Percentiles rank a stretch among this genome's conserved stretches.
Conservation (phyloP, 2,329 filamentous ascomycete genomes). For the Claviceps sp. region DNA sequence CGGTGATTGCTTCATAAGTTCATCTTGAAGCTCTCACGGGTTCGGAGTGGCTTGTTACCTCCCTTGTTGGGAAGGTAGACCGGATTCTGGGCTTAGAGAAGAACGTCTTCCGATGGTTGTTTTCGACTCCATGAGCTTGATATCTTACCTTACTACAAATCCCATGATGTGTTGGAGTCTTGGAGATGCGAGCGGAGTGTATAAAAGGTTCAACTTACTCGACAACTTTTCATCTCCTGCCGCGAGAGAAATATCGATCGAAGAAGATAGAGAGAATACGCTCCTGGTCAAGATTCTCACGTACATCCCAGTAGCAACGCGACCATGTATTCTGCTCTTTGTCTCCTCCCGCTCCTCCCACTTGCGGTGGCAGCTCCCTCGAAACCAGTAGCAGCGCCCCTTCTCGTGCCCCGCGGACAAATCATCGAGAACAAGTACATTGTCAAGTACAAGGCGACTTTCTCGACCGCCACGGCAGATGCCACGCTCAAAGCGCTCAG, state of each 20-base stretch:
- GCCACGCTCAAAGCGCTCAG: constrained; percentile 7
- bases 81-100: neutral
- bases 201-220: too few relatives aligned
- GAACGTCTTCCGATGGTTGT: too few relatives aligned
- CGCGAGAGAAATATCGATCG: too few relatives aligned
- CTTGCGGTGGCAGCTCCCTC: constrained; percentile 9
- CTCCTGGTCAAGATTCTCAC: too few relatives aligned
- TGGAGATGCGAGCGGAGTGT: too few relatives aligned
- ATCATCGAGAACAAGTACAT: constrained; percentile 17
- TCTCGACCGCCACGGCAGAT: constrained; percentile 7
- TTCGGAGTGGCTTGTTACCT: neutral
- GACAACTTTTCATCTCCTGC: too few relatives aligned
- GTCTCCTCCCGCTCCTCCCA: constrained; percentile 12
- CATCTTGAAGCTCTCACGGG: neutral
- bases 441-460: constrained; percentile 15
- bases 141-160: too few relatives aligned
- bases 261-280: too few relatives aligned
- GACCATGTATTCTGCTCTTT: neutral
- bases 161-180: too few relatives aligned
- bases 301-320: neutral
- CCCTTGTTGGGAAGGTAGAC: neutral
- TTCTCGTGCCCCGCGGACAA: constrained; percentile 9
- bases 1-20: neutral
- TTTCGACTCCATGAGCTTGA: too few relatives aligned
- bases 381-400: constrained; percentile 12